Evolutionary conservation across 441 rosid genomes (phyloP).

Genomic region (Euphorbia schlechtendalii): DNA sequence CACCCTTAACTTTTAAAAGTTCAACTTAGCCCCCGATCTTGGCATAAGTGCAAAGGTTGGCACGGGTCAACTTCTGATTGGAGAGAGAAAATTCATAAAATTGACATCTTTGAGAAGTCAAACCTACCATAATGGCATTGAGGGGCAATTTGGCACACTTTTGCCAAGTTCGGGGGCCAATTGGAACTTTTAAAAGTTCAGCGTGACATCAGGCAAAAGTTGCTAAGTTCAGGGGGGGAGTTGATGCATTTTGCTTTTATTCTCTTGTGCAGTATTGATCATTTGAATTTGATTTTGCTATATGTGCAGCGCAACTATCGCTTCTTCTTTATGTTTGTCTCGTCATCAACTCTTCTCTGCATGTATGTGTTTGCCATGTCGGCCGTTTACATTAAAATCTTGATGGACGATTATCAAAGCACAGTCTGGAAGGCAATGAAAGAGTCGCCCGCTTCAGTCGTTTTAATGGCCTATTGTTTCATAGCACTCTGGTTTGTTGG

Average conservation of each 20-base stretch:
- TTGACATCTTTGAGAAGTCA: no score
- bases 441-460: constrained; percentile 76
- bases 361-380: constrained; percentile 81
- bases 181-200: no score
- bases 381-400: constrained; percentile 69
- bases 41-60: no score
- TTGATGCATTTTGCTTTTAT: neutral
- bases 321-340: constrained; percentile 91
- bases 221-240: no score
- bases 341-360: constrained; percentile 83
- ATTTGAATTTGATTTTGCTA: constrained; percentile 10
- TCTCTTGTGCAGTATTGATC: neutral
- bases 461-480: constrained; percentile 80
- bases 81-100: no score
- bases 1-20: no score
- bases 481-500: constrained; percentile 92
- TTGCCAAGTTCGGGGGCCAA: no score
- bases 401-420: constrained; percentile 61
- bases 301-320: constrained; percentile 90
- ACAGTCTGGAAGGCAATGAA: constrained; percentile 88
- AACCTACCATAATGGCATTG: no score
- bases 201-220: no score
- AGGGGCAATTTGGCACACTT: no score
- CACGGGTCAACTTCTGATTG: no score
- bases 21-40: no score